Evolutionary conservation across 169 alveolate species (phyloP).

Genomic region (Cyclospora cayetanensis): DNA sequence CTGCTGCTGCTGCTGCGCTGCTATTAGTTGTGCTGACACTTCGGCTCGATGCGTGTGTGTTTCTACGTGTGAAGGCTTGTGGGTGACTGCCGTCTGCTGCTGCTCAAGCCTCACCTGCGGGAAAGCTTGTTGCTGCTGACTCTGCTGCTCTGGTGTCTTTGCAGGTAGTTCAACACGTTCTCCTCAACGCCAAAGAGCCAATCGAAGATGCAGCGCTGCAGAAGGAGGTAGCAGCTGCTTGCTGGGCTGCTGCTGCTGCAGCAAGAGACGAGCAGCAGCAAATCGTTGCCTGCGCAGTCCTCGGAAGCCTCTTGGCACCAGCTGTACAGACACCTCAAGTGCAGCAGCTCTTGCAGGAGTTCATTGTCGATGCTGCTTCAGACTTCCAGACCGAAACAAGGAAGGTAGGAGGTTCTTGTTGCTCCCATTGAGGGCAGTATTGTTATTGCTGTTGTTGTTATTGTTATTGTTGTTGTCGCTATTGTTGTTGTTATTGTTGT

Average conservation of each 20-base stretch:
- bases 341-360: background rate
- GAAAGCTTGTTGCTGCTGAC: background rate
- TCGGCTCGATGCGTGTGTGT: background rate
- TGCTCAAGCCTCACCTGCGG: background rate
- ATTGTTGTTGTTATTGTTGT: background rate
- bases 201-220: background rate
- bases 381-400: background rate
- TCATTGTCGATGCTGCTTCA: background rate
- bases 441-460: background rate
- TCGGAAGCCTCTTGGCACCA: background rate
- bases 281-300: background rate
- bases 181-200: background rate
- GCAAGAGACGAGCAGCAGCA: background rate
- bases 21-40: background rate
- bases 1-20: constrained; percentile 37
- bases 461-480: background rate
- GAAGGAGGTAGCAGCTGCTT: background rate
- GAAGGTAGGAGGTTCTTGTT: background rate
- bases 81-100: background rate
- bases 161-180: background rate
- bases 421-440: background rate
- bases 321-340: background rate
- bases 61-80: background rate
- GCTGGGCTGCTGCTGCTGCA: constrained; percentile 28
- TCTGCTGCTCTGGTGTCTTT: background rate